Evolutionary conservation across 208 protist species (phyloP), one percentile per base, ranked within the genome.

Genomic region (Wallacemonas collosoma): DNA sequence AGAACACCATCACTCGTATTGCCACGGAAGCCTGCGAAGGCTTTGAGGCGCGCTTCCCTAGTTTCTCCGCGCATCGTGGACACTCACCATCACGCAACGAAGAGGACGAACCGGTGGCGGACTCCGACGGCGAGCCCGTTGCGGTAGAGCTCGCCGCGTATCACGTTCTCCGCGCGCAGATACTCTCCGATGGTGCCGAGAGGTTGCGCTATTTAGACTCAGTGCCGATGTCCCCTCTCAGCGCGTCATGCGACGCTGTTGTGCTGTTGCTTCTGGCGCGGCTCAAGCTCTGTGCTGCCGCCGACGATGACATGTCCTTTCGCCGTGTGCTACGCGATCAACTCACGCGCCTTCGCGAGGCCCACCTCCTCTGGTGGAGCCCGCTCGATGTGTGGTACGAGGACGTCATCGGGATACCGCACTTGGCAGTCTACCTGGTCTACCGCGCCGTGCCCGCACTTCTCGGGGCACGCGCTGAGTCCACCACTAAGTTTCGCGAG

Each of bases 281-380:
- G 38, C 44, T 82, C 35, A 71, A 64, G 62, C 71, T 70, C 17
- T 69, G 73, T 43, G 76, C 54, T 6, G 60, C 50, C 50, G 12
- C 38, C 5, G 47, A 53, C 1, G 68, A 83, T 15, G 66, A 80
- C 38, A 38, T 4, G 0, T 6, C 64, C 1, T 92, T 90, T 60
- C 63, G 75, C 11, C 15, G 54, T 3, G 77, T 76, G 11, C 62
- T 87, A 12, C 47, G 51, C 38, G 75, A 84, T 58, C 80, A 77
- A 35, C 67, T 92, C 14, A 45, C 70, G 53, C 40, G 82, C 9
- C 78, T 91, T 14, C 80, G 77, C 4, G 85, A 91, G 73, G 55
- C 70, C 38, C 85, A 91, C 67, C 55, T 88, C n/a, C 66, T 72
- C 40, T 73, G 62, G 45, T 92, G 87, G 81, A 92, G 87, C 65